Evolutionary conservation across 2,329 filamentous ascomycete species (phyloP).

Genomic region (Colletotrichum destructivum): DNA sequence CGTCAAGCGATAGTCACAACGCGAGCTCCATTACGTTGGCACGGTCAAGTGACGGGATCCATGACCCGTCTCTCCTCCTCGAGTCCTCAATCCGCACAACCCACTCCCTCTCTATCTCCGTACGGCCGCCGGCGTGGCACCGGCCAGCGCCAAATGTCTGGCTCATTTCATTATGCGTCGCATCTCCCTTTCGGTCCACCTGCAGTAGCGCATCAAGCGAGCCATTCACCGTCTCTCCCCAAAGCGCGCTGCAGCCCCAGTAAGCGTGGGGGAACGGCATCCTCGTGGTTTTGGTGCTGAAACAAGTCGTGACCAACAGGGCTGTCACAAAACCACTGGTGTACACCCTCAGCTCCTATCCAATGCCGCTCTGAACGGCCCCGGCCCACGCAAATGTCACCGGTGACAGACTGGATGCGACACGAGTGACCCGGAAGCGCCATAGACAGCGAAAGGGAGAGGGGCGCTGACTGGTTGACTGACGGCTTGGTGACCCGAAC

Average conservation of each 20-base stretch:
- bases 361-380: conserved; percentile 16
- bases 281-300: conserved; percentile 22
- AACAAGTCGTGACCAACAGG: conserved; percentile 38
- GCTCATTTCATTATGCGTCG: conserved; percentile 25
- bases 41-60: conserved; percentile 37
- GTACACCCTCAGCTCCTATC: conserved; percentile 31
- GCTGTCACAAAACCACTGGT: conserved; percentile 19
- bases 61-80: conserved; percentile 22
- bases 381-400: conserved; percentile 20
- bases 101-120: conserved; percentile 15
- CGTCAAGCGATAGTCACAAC: conserved; percentile 28
- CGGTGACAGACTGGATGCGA: conserved; percentile 11
- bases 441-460: background rate
- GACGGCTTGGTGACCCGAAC: background rate
- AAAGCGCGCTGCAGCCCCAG: conserved; percentile 4
- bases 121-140: background rate
- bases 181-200: conserved; percentile 26
- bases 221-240: conserved; percentile 29
- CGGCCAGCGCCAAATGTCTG: conserved; percentile 21
- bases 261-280: conserved; percentile 29
- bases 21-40: conserved; percentile 13
- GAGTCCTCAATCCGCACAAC: background rate
- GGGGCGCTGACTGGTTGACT: conserved; percentile 22
- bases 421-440: conserved; percentile 23
- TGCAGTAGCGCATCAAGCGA: conserved; percentile 40